Base-by-base conservation (phyloP, 306 rosid genomes). In the Lathyrus aphaca region DNA sequence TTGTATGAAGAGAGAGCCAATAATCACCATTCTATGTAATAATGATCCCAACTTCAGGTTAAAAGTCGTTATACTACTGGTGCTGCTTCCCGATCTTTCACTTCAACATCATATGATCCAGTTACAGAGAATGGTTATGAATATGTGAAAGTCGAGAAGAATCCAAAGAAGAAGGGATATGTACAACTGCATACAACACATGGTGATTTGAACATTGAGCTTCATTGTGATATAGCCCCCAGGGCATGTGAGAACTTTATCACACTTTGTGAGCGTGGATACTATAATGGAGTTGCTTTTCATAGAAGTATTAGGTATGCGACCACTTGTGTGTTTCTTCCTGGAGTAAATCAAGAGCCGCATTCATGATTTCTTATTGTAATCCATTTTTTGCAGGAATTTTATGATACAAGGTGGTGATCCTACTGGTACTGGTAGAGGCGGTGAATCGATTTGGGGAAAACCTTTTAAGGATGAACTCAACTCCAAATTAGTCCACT, bases 401-500 rank as follows among this genome's bases (percentile, higher is more conserved):
- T 91, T 94, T 77, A 94, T 94, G 99, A 87, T 94, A 66, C 97
- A 91, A 83, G 99, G 97, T 8, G 99, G 99, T 32, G 97, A 94
- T 87, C 99, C 97, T 68, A 91, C 97, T 75, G 96, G 96, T 62
- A 91, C 95, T 45, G 97, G 97, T 66, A 88, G 35, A 77, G 99
- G 99, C 4, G 99, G 97, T 16, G 97, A 94, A 86, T 94, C 99
- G 10, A 89, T 94, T 74, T 94, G 99, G 97, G 97, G 92, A 71
- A 85, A 87, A 68, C 95, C 96, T 61, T 95, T 91, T 74, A 95
- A 95, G 17, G 95, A 89, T 82, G 99, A 95, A 77, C 76, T 87
- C 25, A 86, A 95, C 87, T 95, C 99, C 71, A 95, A 95, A 88
- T 76, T 91, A 77, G 59, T 89, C 73, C 99, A 95, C 84, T 86